These are phyloP conservation scores for Wickerhamiella sergipiensis DNA, from an alignment of 805 yeast genomes.

Conservation along the genomic window DNA sequence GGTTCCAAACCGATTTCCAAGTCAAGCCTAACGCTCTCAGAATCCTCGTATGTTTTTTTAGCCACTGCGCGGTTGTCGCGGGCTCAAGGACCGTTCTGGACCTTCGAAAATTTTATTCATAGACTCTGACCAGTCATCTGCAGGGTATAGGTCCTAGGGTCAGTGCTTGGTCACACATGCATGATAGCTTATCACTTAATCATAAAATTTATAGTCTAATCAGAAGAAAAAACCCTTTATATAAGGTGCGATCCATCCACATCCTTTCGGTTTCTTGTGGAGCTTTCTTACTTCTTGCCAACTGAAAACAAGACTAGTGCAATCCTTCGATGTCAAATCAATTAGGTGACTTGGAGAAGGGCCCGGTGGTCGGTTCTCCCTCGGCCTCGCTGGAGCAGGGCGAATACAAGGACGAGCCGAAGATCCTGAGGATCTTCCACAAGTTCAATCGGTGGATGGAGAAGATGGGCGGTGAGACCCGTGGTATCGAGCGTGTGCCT, in stretches of 20 bases:
- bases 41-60: too few relatives aligned
- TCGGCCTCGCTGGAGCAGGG: background rate
- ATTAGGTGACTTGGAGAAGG: background rate
- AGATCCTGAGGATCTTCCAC: background rate
- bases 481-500: conserved; percentile 71
- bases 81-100: background rate
- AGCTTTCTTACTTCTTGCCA: background rate
- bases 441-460: conserved; percentile 13
- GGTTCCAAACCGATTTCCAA: background rate
- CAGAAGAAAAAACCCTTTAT: background rate
- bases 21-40: too few relatives aligned
- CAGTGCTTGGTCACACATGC: background rate
- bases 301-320: background rate
- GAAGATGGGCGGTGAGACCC: conserved; percentile 33
- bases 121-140: background rate
- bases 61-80: too few relatives aligned
- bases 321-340: background rate
- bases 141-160: background rate
- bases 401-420: background rate
- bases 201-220: background rate
- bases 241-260: background rate
- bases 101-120: background rate
- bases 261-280: background rate
- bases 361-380: background rate
- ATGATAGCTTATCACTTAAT: background rate